Base-by-base conservation (phyloP, 2,329 filamentous ascomycete species). In the Endocalyx cinctus region DNA sequence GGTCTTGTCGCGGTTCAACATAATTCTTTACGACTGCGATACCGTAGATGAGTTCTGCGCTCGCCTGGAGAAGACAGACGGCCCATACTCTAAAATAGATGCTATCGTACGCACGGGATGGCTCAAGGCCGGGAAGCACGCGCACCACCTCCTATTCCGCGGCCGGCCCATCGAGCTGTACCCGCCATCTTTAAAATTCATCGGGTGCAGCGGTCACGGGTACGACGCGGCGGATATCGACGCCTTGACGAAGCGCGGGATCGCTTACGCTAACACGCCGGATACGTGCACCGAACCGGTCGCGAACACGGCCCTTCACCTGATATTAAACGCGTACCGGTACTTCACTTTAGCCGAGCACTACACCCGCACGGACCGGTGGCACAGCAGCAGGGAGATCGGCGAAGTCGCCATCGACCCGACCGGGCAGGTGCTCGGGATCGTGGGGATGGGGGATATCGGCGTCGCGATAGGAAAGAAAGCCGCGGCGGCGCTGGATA, bases 381-480 rank as follows among this genome's bases (percentile, higher is more conserved):
- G 40, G 42, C 25, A 10, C 30, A 27, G 15, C 16, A 41, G 34
- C 37, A 37, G 39, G 14, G 40, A 18, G 28, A 37, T 48, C 37
- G 47, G 46, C 17, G 29, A 29, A 14, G 31, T 32, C 32, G 50
- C 42, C 25, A 43, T 44, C 17, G 47, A 54, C 18, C 55, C 55
- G 6, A 31, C 35, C 18, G 51, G 51, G 14, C 45, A 46, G 31
- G 42, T 44, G 3, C 41, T 58, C 2, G 58, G 50, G n/a, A 47
- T 62, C 18, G 46, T 62, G 14, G 59, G 58, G 3, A 47, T 60
- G 32, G 59, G 59, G 6, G 51, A 55, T 25, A 59, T 61, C 25
- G 58, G 59, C 6, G 40, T 49, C 16, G 46, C 46, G 5, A 50
- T 57, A 29, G 57, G 49, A 4, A 41, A 46, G 13, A 54, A 52